These are phyloP conservation scores for Penicillium sp. DNA, from an alignment of 2,329 filamentous ascomycete species.

Conservation along the genomic window DNA sequence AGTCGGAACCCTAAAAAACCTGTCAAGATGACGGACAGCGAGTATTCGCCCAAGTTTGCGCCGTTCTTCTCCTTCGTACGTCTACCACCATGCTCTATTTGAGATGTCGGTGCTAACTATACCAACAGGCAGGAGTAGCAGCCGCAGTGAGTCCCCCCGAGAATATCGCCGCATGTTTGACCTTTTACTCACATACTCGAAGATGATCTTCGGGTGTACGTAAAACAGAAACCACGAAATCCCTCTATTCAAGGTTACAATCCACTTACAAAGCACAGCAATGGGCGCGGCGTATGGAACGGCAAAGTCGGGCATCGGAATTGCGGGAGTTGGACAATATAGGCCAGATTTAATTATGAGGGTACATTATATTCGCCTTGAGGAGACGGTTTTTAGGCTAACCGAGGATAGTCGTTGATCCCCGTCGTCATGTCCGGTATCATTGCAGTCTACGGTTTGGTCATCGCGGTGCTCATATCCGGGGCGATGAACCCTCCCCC, in stretches of 20 bases:
- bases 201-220: constrained; percentile 53
- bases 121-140: constrained; percentile 45
- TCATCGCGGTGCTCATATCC: constrained; percentile 93
- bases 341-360: constrained; percentile 67
- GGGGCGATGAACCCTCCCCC: constrained; percentile 76
- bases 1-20: not conserved
- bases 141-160: constrained; percentile 40
- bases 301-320: constrained; percentile 65
- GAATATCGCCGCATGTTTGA: not conserved
- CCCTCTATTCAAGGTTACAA: constrained; percentile 9
- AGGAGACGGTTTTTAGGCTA: not conserved
- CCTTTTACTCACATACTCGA: constrained; percentile 24
- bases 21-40: constrained; percentile 43
- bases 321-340: constrained; percentile 63
- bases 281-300: constrained; percentile 65
- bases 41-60: constrained; percentile 59
- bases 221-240: constrained; percentile 17
- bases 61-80: constrained; percentile 66
- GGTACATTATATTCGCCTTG: constrained; percentile 36
- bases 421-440: constrained; percentile 91
- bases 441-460: constrained; percentile 94
- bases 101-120: constrained; percentile 1
- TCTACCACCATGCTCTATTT: constrained; percentile 16
- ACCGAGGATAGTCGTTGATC: constrained; percentile 41
- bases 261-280: constrained; percentile 42